Conservation (phyloP, 2,329 filamentous ascomycete species). For the Aspergillus caelatus region DNA sequence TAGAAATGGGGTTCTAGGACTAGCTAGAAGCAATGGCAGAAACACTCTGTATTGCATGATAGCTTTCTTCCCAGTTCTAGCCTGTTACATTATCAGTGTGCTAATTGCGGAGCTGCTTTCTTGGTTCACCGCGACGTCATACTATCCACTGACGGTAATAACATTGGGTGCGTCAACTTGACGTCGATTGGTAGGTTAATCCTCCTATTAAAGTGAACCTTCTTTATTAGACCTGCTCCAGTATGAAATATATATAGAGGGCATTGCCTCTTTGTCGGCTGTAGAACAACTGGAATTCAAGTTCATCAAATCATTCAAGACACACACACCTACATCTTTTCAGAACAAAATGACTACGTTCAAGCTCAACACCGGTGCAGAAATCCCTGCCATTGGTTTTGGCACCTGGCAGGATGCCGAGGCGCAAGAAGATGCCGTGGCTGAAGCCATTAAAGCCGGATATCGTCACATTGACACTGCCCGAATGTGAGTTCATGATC, state of each 20-base stretch:
- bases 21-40: not conserved
- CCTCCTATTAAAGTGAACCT: not conserved
- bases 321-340: not conserved
- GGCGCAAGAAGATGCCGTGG: conserved; percentile 53
- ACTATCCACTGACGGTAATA: not conserved
- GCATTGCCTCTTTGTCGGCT: not conserved
- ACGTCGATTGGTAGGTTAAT: conserved; percentile 16
- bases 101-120: not conserved
- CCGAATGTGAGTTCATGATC: conserved; percentile 36
- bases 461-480: conserved; percentile 60
- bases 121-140: conserved; percentile 16
- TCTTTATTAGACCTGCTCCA: not conserved
- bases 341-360: conserved; percentile 32
- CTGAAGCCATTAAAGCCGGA: conserved; percentile 52
- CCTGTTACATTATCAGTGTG: not conserved
- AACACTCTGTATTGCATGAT: not conserved
- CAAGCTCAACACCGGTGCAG: conserved; percentile 52
- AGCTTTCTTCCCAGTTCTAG: not conserved
- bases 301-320: not conserved
- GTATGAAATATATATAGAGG: not conserved
- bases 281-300: not conserved
- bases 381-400: conserved; percentile 54
- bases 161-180: conserved; percentile 21
- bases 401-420: conserved; percentile 59
- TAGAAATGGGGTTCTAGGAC: not conserved